Base-by-base conservation (phyloP, 305 asterid genomes). In the Rubia balearica region DNA sequence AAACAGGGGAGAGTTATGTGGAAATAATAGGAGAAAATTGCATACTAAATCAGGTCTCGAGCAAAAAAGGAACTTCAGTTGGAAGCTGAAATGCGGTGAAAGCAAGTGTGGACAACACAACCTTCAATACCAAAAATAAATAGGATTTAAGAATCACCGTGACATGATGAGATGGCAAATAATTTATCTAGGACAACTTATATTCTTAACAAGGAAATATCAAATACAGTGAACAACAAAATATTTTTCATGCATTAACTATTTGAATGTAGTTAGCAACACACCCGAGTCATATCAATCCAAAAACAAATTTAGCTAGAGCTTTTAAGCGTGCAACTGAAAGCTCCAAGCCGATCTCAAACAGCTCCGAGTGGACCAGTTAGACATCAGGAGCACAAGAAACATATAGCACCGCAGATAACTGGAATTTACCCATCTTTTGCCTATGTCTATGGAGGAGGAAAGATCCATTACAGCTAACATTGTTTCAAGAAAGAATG, bases 321-420 rank as follows among this genome's bases (percentile, higher is more conserved):
- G 98, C 95, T 79, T 71, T 89, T 81, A 94, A 83, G 42, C 98
- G 97, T 69, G 89, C 91, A 68, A 94, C 87, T 60, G 98, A 94
- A 80, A 94, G 98, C 87, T 94, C 98, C 88, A 94, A 86, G 63
- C 97, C 98, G 96, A 94, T 94, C 84, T 94, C 98, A 87, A 94
- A 94, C 70, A 94, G 86, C 97, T 94, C 93, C 85, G 89, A 74
- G 74, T 33, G 72, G 60, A 73, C 36, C 66, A 83, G 45, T 65
- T 61, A 85, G 78, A 94, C 97, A 76, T 94, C 96, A 85, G 86
- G 83, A 43, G 96, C 96, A 80, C 76, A 73, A 61, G 97, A 86
- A 76, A 88, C 94, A 61, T 91, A 96, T 70, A 88, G 75, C 42
- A 91, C 76, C 53, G 95, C 88, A 65, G 72, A 85, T 73, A 84